phyloP scores from a whole-genome alignment of 768 basidiomycete species.

The Asterophora lycoperdoides region DNA sequence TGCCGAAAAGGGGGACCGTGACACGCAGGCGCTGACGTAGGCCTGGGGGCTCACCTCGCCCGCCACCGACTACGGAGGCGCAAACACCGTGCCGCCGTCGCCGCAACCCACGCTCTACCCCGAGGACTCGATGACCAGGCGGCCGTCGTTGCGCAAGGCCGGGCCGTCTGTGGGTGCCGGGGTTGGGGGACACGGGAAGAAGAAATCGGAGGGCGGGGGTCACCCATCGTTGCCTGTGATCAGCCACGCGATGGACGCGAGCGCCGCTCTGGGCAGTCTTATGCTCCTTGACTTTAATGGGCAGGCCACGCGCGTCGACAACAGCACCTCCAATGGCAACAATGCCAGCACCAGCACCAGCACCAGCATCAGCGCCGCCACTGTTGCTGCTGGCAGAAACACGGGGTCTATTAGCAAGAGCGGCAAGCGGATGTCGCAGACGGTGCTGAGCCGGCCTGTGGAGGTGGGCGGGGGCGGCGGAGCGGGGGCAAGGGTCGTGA shows the following conservation, averaged over 20 bases:
- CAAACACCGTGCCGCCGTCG: conserved; percentile 26
- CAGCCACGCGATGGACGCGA: conserved; percentile 34
- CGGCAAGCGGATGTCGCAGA: conserved; percentile 10
- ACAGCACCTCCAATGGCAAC: background rate
- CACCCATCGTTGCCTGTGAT: conserved; percentile 17
- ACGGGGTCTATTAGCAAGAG: background rate
- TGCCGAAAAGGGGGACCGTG: conserved; percentile 40
- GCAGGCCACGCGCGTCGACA: conserved; percentile 5
- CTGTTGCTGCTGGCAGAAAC: too few relatives aligned
- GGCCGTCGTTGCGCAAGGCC: conserved; percentile 9
- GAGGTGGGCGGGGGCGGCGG: conserved; percentile 17
- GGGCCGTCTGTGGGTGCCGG: background rate
- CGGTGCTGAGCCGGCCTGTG: conserved; percentile 30
- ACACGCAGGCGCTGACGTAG: conserved; percentile 33
- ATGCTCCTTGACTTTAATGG: conserved; percentile 57
- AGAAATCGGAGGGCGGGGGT: conserved; percentile 12
- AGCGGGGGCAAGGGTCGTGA: conserved; percentile 15
- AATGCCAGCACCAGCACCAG: too few relatives aligned
- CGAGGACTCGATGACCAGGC: conserved; percentile 62
- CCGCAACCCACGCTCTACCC: conserved; percentile 66
- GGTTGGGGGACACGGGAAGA: too few relatives aligned
- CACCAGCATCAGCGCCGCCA: too few relatives aligned
- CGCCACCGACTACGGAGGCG: conserved; percentile 24
- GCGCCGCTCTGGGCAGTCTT: conserved; percentile 49
- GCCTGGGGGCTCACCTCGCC: conserved; percentile 38